Base-by-base conservation (phyloP, 352 stramenopile genomes). In the Pythium insidiosum region DNA sequence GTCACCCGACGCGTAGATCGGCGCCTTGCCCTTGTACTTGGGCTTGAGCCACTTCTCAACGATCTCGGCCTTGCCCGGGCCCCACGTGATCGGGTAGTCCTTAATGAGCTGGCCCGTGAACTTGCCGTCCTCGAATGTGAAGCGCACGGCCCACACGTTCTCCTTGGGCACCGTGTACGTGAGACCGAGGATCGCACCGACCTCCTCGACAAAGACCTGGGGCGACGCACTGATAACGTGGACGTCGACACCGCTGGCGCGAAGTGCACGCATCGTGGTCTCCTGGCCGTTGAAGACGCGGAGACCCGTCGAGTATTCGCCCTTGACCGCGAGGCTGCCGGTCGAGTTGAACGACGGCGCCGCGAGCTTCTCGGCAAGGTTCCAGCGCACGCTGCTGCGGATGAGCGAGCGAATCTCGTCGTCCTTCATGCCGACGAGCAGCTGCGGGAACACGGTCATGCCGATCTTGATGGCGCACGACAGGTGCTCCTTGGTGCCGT, bases 71-170 rank as follows among this genome's bases (percentile, higher is more conserved):
- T 82, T 85, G 21, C 67, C 72, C 0, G 67, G 66, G 2, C 69
- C 72, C 69, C 72, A 85, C 46, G 69, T 80, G 58, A 85, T 82
- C 30, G 72, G 69, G 50, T 85, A 82, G 40, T 79, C 30, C 6
- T 63, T 53, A 12, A 66, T 39, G 6, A 70, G 35, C 26, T 69
- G 24, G 19, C 53, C 63, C 1, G 69, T 77, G 46, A 85, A 83
- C 13, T 59, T 58, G 33, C 59, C 50, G 15, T 53, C 53, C 19
- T 71, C 50, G 10, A 52, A 63, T 38, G 63, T 61, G 48, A 83
- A 85, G 42, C 73, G 73, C 29, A 85, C 68, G 23, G 50, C 69
- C 33, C 59, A 85, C 19, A 83, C 59, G 38, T 83, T 83, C 28
- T 47, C 40, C 20, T 53, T 61, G 11, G 73, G 69, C 30, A 85